These are phyloP conservation scores for Schoenoplectus tabernaemontani DNA, from an alignment of 202 grass and related monocot species.

Conservation along the genomic window DNA sequence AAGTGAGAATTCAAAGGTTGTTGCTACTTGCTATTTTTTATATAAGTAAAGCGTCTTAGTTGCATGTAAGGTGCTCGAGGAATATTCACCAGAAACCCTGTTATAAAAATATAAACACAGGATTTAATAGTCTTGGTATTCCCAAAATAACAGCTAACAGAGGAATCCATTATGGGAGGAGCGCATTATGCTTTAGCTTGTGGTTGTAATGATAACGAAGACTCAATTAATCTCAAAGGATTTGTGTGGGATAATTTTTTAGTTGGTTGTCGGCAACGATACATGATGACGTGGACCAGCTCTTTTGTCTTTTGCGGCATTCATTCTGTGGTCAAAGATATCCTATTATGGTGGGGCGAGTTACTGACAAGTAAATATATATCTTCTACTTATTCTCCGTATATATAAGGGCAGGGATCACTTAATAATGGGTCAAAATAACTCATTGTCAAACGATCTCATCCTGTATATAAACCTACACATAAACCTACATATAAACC, in stretches of 20 bases:
- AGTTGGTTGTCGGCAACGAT: background rate
- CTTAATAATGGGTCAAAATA: no score
- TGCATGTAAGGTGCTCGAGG: background rate
- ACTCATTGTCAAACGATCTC: no score
- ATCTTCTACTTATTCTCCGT: no score
- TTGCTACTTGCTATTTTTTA: background rate
- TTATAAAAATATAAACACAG: background rate
- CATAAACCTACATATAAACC: no score
- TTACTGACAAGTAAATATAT: background rate
- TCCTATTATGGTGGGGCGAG: background rate
- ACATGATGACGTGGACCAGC: background rate
- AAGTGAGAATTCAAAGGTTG: background rate
- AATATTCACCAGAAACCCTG: background rate
- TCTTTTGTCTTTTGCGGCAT: background rate
- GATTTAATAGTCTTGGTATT: background rate
- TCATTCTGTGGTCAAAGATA: background rate
- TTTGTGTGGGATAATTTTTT: background rate
- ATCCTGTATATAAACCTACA: no score
- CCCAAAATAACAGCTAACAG: background rate
- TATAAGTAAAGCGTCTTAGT: background rate
- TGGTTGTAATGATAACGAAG: background rate
- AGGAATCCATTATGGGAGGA: background rate
- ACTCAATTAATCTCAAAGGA: slow-evolving; percentile 12
- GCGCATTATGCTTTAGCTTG: background rate
- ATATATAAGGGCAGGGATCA: no score